A percentile compares a stretch with the other conserved stretches of the same genome.
Conservation (phyloP, 176 grass and related monocot genomes). For the Raddia guianensis region DNA sequence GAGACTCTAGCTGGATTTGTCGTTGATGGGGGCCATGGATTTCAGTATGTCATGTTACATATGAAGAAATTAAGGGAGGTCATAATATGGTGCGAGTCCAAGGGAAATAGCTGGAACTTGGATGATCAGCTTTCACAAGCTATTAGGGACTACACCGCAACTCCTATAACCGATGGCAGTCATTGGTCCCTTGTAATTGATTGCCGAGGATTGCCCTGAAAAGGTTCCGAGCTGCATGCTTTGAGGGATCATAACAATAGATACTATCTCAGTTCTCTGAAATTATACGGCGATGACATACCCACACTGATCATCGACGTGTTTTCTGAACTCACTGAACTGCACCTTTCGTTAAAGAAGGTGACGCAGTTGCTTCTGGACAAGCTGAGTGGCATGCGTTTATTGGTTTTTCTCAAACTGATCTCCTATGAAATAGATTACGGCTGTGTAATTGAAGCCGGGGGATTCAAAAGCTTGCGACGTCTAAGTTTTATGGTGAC, state of each 20-base stretch:
- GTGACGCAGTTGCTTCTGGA: not conserved
- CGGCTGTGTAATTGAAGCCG: no score
- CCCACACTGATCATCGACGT: not conserved
- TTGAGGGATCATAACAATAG: no score
- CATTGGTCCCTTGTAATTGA: conserved; percentile 7
- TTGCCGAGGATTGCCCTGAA: not conserved
- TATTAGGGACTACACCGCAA: not conserved
- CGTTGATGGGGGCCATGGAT: not conserved
- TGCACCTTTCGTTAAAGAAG: not conserved
- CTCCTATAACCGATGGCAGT: no score
- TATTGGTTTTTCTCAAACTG: no score
- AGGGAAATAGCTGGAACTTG: not conserved
- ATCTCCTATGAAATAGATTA: no score
- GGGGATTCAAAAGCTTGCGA: not conserved
- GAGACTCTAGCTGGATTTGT: conserved; percentile 22
- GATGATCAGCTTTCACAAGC: not conserved
- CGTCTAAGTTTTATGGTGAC: not conserved
- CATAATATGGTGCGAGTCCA: not conserved
- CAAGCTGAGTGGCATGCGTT: no score
- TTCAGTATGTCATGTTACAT: not conserved
- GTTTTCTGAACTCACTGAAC: not conserved
- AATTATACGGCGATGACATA: not conserved
- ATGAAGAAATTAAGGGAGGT: no score
- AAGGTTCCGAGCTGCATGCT: not conserved
- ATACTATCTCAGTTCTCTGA: conserved; percentile 30